phyloP scores from a whole-genome alignment of 345 rosid species.

The Ailanthus altissimus region DNA sequence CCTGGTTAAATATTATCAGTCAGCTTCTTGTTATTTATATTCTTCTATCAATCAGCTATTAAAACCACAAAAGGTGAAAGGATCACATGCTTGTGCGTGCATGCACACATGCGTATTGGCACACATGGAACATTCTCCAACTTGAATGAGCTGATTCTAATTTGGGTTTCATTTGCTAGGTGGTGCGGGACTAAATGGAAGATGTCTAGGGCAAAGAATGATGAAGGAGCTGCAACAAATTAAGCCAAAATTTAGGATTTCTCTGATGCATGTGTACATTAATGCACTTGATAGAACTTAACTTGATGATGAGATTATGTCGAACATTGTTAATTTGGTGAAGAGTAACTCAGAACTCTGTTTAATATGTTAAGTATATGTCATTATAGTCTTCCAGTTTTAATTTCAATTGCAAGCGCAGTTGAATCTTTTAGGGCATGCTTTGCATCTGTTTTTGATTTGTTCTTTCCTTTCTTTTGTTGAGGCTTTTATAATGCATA shows the following conservation, averaged over 20 bases:
- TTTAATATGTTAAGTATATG: not conserved
- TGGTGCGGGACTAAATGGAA: not conserved
- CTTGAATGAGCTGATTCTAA: not conserved
- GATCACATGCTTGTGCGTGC: not conserved
- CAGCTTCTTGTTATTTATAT: not conserved
- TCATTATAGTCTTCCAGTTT: not conserved
- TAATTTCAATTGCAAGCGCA: not conserved
- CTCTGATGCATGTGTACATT: not conserved
- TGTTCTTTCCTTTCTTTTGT: not conserved
- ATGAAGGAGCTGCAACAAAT: not conserved
- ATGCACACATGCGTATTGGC: not conserved
- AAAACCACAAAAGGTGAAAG: not conserved
- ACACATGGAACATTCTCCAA: not conserved
- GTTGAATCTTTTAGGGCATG: not conserved
- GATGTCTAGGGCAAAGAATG: not conserved
- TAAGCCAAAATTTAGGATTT: not conserved
- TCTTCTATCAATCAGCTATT: not conserved
- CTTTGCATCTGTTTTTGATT: not conserved
- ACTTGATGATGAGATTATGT: not conserved
- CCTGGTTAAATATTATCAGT: not conserved
- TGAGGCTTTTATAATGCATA: not conserved
- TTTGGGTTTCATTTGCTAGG: not conserved
- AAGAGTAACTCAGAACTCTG: not conserved
- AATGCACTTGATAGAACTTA: not conserved
- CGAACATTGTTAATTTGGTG: not conserved